Percentiles rank a stretch among this genome's conserved stretches.
phyloP scores from a whole-genome alignment of 2,329 filamentous ascomycete species.

The Phyllosticta citribraziliensis region DNA sequence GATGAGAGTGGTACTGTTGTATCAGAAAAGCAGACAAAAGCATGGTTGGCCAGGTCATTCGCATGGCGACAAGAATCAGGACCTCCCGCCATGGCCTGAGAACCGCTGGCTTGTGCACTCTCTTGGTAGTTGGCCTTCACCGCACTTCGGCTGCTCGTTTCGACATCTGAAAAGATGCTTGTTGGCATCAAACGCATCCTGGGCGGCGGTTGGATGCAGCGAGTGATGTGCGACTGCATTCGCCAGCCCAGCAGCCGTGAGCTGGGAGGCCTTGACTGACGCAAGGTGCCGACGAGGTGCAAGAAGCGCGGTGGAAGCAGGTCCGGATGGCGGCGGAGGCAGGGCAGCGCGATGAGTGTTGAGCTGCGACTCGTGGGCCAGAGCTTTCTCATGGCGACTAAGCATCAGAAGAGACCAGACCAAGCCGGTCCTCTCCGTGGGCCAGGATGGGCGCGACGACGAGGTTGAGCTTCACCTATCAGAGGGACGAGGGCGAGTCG shows the following conservation, averaged over 20 bases:
- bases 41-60: too few relatives aligned
- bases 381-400: neutral
- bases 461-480: neutral
- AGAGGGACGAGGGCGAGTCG: neutral
- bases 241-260: neutral
- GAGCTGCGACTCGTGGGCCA: neutral
- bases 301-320: neutral
- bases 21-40: neutral
- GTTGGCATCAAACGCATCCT: neutral
- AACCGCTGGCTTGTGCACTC: too few relatives aligned
- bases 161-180: neutral
- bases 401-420: neutral
- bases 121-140: neutral
- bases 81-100: too few relatives aligned
- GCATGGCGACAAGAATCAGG: too few relatives aligned
- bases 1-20: too few relatives aligned
- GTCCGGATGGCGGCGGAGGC: constrained; percentile 2
- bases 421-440: neutral
- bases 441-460: neutral
- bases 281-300: neutral
- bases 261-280: neutral
- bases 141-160: neutral
- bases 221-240: constrained; percentile 8
- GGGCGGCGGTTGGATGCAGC: constrained; percentile 3
- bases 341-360: neutral